Evolutionary conservation across 306 rosid genomes (phyloP).

Genomic region (Pterocarpus santalinus): DNA sequence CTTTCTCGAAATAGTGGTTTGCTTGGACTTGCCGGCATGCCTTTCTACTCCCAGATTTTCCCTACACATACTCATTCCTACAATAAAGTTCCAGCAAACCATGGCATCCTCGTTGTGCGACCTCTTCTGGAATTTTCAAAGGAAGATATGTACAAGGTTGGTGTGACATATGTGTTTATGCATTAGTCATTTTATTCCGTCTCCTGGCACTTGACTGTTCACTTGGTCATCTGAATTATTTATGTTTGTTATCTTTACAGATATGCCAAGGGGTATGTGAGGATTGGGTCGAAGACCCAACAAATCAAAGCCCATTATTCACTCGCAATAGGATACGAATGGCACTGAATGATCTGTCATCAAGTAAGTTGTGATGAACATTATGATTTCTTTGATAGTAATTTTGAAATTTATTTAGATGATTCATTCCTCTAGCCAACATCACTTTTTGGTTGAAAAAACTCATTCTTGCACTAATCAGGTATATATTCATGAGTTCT

Average conservation of each 20-base stretch:
- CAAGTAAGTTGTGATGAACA: constrained; percentile 65
- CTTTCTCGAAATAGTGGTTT: constrained; percentile 90
- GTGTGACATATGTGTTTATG: constrained; percentile 20
- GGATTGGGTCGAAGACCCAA: constrained; percentile 97
- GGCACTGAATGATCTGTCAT: constrained; percentile 63
- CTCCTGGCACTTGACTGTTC: constrained; percentile 25
- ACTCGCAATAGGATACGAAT: constrained; percentile 87
- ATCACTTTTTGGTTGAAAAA: background rate
- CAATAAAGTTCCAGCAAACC: constrained; percentile 51
- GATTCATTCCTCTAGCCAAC: constrained; percentile 11
- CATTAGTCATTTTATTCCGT: constrained; percentile 10
- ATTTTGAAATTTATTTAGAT: background rate
- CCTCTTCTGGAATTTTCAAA: constrained; percentile 86
- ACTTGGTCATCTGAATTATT: constrained; percentile 4
- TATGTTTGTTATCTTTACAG: constrained; percentile 50
- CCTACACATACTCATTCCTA: constrained; percentile 55
- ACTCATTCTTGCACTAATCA: background rate
- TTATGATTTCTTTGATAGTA: constrained; percentile 5
- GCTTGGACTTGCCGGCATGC: constrained; percentile 99
- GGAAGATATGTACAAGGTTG: constrained; percentile 91
- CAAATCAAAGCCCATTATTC: constrained; percentile 76
- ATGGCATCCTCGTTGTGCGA: constrained; percentile 78
- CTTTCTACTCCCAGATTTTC: constrained; percentile 85
- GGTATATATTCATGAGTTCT: constrained; percentile 1
- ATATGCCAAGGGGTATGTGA: constrained; percentile 71